Evolutionary conservation across 306 rosid genomes (phyloP), one percentile per base, ranked within the genome.

Genomic region (Psophocarpus tetragonolobus): DNA sequence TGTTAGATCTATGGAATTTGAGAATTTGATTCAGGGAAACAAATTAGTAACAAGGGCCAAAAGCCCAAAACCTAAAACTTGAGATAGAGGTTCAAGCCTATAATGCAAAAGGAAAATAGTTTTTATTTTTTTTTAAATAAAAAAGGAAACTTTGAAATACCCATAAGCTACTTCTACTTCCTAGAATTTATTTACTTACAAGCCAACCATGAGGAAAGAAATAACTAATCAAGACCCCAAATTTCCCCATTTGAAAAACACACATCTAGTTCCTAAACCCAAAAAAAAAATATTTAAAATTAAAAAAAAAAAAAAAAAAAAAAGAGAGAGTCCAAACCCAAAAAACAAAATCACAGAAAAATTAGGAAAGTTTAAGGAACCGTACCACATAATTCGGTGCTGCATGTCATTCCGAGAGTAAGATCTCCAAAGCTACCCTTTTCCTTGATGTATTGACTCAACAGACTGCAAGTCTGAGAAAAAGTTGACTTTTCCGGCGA

Each of bases 351-450:
- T n/a, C n/a, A n/a, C n/a, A n/a, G 0, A 2, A 30, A 9, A 27
- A 1, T n/a, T 35, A 0, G 3, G 60, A 33, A 17, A 76, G 57
- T 14, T 75, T 32, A 74, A 65, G 38, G 73, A 64, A 51, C 4
- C 86, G 20, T 77, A 89, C 92, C 90, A 57, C 12, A 82, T 17
- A 71, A 77, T 78, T 85, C 90, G 48, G 51, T 63, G 82, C 29
- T 80, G 91, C 88, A 75, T 67, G 82, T 80, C 80, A 87, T 90
- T 13, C 93, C 97, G 3, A 90, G 93, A 32, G 78, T 83, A 36
- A 92, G 90, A 90, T 94, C 96, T 65, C 90, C 88, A 8, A 87
- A 75, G 74, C 88, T 45, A 23, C 90, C 91, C 1, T 76, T 89
- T 62, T 86, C 90, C 76, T 88, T 90, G 56, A 87, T 73, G 36